Conservation (phyloP, 208 protist genomes). For the Trypanosoma platydactyli region DNA sequence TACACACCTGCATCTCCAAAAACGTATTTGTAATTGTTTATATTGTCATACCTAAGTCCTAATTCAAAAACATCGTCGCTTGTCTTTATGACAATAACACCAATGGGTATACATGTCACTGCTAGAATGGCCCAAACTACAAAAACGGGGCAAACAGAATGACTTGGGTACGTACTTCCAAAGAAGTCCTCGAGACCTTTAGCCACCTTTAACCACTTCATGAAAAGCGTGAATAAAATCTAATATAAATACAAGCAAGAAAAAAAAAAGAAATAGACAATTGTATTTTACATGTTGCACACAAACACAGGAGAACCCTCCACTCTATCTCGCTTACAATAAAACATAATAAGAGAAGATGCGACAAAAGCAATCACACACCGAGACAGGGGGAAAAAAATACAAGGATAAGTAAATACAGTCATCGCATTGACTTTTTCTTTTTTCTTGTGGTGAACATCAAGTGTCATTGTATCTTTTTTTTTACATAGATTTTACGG, state of each 20-base stretch:
- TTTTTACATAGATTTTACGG: slow-evolving; percentile 22
- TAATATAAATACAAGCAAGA: neutral
- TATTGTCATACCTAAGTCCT: slow-evolving; percentile 25
- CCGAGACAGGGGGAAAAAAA: too few species aligned
- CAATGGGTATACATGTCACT: slow-evolving; percentile 26
- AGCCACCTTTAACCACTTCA: neutral
- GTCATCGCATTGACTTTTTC: too few species aligned
- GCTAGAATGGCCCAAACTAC: slow-evolving; percentile 12
- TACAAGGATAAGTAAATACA: slow-evolving; percentile 5
- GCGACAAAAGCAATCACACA: too few species aligned
- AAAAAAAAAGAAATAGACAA: slow-evolving; percentile 22
- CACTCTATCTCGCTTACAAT: too few species aligned
- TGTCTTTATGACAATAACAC: slow-evolving; percentile 21
- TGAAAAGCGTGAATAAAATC: neutral
- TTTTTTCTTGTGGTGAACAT: neutral
- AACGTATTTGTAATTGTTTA: slow-evolving; percentile 24
- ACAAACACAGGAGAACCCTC: too few species aligned
- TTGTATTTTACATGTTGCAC: slow-evolving; percentile 7
- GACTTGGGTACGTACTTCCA: slow-evolving; percentile 10
- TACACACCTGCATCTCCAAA: slow-evolving; percentile 7
- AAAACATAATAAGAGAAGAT: too few species aligned
- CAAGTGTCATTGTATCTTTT: neutral
- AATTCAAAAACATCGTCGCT: slow-evolving; percentile 25
- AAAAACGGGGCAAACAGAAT: slow-evolving; percentile 19
- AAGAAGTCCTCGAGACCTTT: neutral